These are phyloP conservation scores for Ceriops decandra DNA, from an alignment of 345 rosid species.

Conservation along the genomic window DNA sequence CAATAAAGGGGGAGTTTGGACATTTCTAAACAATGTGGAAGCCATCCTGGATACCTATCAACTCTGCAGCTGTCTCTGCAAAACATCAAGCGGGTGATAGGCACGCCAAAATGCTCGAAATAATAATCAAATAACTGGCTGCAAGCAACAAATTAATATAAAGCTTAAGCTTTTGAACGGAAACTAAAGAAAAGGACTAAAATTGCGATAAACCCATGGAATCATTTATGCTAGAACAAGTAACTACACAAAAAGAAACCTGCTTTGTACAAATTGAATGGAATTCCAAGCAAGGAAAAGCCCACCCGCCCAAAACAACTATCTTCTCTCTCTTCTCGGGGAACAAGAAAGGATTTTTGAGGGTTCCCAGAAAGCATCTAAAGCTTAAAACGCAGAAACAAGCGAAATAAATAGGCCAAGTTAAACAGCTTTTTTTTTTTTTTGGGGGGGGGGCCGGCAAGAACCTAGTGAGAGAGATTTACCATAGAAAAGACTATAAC, in stretches of 20 bases:
- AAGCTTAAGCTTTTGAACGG: neutral
- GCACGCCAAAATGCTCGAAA: constrained; percentile 11
- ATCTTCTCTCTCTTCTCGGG: neutral
- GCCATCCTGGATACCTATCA: constrained; percentile 48
- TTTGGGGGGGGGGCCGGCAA: neutral
- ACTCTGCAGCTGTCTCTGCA: constrained; percentile 22
- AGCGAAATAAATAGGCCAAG: neutral
- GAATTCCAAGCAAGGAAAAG: neutral
- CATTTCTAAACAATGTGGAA: constrained; percentile 47
- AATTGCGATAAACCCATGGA: neutral
- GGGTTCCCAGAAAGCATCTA: neutral
- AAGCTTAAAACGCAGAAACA: neutral
- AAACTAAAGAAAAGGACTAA: constrained; percentile 1
- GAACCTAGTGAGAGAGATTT: neutral
- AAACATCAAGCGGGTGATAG: constrained; percentile 30
- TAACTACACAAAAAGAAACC: neutral
- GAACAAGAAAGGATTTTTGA: neutral
- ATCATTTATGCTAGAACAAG: neutral
- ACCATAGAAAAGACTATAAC: neutral
- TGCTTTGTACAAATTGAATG: neutral
- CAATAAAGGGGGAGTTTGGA: constrained; percentile 49
- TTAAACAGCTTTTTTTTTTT: neutral
- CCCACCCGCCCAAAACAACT: neutral
- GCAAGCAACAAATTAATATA: neutral
- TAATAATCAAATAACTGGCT: neutral